These are phyloP conservation scores for Fusarium sp. DNA, from an alignment of 2,329 filamentous ascomycete species.

Conservation along the genomic window DNA sequence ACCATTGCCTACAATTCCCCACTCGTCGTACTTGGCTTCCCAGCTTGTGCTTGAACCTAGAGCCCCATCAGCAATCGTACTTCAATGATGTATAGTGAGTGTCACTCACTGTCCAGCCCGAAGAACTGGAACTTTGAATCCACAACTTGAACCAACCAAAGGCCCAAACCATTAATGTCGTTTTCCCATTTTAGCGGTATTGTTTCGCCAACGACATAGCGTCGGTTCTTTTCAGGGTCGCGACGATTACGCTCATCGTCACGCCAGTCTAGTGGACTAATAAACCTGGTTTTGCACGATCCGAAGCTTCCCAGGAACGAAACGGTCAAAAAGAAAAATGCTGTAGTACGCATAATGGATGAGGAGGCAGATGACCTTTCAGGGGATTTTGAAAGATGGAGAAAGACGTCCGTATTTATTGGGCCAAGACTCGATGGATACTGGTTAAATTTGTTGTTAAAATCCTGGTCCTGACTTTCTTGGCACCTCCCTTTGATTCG, in stretches of 20 bases:
- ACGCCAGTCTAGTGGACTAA: background rate
- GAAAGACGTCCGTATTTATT: background rate
- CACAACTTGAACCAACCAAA: too few relatives aligned
- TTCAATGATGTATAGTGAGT: too few relatives aligned
- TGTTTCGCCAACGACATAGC: accelerated
- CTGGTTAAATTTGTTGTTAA: background rate
- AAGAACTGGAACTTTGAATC: too few relatives aligned
- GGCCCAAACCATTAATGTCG: too few relatives aligned
- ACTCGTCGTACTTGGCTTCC: background rate
- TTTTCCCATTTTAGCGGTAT: too few relatives aligned
- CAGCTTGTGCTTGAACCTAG: background rate
- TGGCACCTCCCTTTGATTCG: background rate
- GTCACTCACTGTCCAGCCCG: too few relatives aligned
- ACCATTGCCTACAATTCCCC: background rate
- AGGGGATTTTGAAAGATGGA: background rate
- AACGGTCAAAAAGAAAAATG: accelerated
- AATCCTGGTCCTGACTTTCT: accelerated
- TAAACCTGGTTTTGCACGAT: accelerated
- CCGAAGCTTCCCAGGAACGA: accelerated
- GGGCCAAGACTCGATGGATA: background rate
- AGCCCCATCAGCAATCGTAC: too few relatives aligned
- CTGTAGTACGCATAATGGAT: background rate
- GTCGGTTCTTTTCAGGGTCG: accelerated
- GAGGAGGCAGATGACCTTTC: accelerated
- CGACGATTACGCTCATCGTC: accelerated